Conservation (phyloP, 2,329 filamentous ascomycete species). For the Penicillium sp. region DNA sequence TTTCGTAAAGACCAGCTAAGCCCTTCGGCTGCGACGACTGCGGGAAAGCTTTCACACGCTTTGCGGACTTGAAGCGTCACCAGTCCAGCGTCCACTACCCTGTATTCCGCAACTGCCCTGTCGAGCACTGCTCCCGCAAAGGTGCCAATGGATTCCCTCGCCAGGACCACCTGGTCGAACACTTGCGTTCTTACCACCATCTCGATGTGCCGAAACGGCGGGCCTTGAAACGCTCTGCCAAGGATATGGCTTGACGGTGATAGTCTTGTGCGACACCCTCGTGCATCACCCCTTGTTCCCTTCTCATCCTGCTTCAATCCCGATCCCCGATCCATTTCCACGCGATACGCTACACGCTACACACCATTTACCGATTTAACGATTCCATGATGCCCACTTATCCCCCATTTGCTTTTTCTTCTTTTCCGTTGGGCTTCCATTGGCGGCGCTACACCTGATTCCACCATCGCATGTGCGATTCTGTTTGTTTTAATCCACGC, state of each 20-base stretch:
- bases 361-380: slow-evolving; percentile 1
- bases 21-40: slow-evolving; percentile 36
- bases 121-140: slow-evolving; percentile 47
- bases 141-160: slow-evolving; percentile 54
- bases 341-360: not conserved
- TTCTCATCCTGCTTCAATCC: not conserved
- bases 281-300: not conserved
- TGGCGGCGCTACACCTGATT: not conserved
- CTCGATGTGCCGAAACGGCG: slow-evolving; percentile 45
- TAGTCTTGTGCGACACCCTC: not conserved
- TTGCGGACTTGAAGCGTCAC: slow-evolving; percentile 53
- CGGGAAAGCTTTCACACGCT: slow-evolving; percentile 45
- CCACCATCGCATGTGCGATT: not conserved
- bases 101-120: slow-evolving; percentile 46
- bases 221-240: slow-evolving; percentile 30
- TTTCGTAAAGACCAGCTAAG: slow-evolving; percentile 26
- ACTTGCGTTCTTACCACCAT: slow-evolving; percentile 57
- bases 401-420: not conserved
- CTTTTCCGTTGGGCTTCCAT: not conserved
- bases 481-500: not conserved
- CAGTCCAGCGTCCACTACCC: slow-evolving; percentile 48
- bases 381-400: slow-evolving; percentile 1
- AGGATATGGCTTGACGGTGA: slow-evolving; percentile 10
- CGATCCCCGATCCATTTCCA: not conserved
- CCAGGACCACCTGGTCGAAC: slow-evolving; percentile 59